Evolutionary conservation across 768 basidiomycete genomes (phyloP), one percentile per base, ranked within the genome.

Genomic region (Boletus speciosus): DNA sequence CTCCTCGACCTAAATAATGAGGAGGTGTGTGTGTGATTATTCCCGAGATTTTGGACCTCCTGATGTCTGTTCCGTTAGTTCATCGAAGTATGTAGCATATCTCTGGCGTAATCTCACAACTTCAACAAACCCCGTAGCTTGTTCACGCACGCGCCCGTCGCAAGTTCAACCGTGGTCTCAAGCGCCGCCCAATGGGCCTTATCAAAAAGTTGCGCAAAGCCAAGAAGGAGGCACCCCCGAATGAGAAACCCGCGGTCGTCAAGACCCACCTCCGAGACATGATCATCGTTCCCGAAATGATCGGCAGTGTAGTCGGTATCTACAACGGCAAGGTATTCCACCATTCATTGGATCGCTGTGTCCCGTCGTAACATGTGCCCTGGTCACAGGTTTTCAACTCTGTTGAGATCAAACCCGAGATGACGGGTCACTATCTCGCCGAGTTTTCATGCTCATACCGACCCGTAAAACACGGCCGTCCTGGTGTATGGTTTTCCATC

Each of bases 241-340:
- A 98, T 77, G 95, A 98, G 79, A 98, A 99, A 82, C 97, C 97
- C 55, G 82, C 93, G 49, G 90, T 94, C 64, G 96, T 99, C 69
- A 99, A 98, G 84, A 99, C 97, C 54, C 97, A 99, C 76, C 81
- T 99, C 65, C 93, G 97, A 68, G 88, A 98, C 78, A 98, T 99
- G 97, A 96, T 98, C 75, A 88, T 99, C 75, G 97, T 99, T 56
- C 97, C 97, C 47, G 97, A 99, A 81, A 98, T 99, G 97, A 98
- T 99, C 75, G 97, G 97, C 58, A 88, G 85, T 67, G 92, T 98
- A 62, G 86, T 98, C 60, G 97, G 97, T 59, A 96, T 98, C 71
- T 98, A 99, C 86, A 96, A 94, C 70, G 93, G 93, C 70, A 96
- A 96, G 83, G 90, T 91, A 68, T 57, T 74, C 72, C 3, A 55